These are phyloP conservation scores for Mucor indicus DNA, from an alignment of 371 early-diverging fungal genomes.

Conservation along the genomic window DNA sequence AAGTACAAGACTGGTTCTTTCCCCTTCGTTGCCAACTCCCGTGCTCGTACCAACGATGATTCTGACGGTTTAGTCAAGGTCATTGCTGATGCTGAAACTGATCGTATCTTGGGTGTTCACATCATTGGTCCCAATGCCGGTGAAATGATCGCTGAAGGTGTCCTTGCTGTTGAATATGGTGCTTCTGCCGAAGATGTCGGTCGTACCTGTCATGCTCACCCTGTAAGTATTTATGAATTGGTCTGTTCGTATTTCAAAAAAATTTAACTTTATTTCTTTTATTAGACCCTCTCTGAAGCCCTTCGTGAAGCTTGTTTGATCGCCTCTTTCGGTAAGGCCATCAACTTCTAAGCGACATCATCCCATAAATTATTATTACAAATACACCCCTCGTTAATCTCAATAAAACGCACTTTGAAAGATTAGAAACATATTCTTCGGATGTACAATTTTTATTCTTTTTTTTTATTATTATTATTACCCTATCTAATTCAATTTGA, in stretches of 20 bases:
- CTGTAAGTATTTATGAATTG: slow-evolving; percentile 47
- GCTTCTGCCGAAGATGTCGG: slow-evolving; percentile 96
- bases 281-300: slow-evolving; percentile 87
- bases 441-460: no score
- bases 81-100: slow-evolving; percentile 93
- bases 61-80: slow-evolving; percentile 94
- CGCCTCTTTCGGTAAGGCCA: slow-evolving; percentile 72
- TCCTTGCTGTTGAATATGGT: slow-evolving; percentile 95
- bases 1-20: slow-evolving; percentile 88
- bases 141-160: slow-evolving; percentile 98
- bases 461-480: no score
- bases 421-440: no score
- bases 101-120: slow-evolving; percentile 94
- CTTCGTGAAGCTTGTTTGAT: slow-evolving; percentile 95
- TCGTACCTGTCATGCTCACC: slow-evolving; percentile 97
- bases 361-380: no score
- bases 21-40: slow-evolving; percentile 96
- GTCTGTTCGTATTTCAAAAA: no score
- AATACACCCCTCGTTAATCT: no score
- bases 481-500: no score
- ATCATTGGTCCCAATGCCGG: slow-evolving; percentile 98
- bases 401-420: no score
- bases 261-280: slow-evolving; percentile 1
- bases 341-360: slow-evolving; percentile 71
- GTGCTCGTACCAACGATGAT: slow-evolving; percentile 97